phyloP scores from a whole-genome alignment of 148 eudicot genomes.

The Rhododendron kiyosumense region DNA sequence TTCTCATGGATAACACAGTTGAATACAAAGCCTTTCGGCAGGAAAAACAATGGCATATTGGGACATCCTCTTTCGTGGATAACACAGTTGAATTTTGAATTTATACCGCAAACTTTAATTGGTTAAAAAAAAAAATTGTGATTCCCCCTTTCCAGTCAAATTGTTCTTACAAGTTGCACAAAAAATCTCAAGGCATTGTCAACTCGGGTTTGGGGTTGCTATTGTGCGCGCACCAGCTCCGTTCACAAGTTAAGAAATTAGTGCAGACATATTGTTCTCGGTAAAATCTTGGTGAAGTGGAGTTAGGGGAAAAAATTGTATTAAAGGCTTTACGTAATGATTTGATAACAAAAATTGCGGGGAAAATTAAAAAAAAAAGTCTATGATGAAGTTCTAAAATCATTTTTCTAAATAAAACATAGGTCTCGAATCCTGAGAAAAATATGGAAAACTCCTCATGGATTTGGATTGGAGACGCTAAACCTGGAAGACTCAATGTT shows the following conservation, averaged over 20 bases:
- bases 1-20: background rate
- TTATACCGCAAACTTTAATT: background rate
- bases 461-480: background rate
- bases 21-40: background rate
- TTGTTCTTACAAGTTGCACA: background rate
- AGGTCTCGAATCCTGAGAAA: too few species aligned
- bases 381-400: background rate
- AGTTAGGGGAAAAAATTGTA: background rate
- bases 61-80: background rate
- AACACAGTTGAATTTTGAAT: slow-evolving; percentile 5
- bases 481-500: background rate
- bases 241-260: background rate
- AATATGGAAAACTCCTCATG: background rate
- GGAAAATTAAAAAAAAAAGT: too few species aligned
- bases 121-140: background rate
- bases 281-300: background rate
- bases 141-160: background rate
- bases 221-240: background rate
- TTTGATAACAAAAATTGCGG: background rate
- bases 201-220: background rate
- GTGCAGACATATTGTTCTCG: background rate
- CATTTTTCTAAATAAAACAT: too few species aligned
- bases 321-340: too few species aligned
- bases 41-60: background rate
- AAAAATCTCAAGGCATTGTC: background rate